Base-by-base conservation (phyloP, 805 yeast species). In the Torulaspora maleeae region DNA sequence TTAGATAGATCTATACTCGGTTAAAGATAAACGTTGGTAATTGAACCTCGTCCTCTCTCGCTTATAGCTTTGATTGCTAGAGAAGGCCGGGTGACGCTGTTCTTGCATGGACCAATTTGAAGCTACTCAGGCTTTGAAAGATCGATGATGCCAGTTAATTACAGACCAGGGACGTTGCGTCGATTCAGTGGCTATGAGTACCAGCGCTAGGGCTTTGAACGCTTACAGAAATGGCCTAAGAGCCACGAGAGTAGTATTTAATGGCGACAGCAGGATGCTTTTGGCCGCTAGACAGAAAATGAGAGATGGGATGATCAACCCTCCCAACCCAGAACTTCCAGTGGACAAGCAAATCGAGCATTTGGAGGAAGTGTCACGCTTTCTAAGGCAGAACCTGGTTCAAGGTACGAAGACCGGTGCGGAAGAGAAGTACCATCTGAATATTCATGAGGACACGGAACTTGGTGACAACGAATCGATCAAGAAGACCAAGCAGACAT, bases 391-490 rank as follows among this genome's bases (percentile, higher is more conserved):
- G 47, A 91, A 91, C 63, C 73, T 91, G n/a, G 97, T 91, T 3
- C 99, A 91, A 67, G 98, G 95, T 6, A 71, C 67, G 49, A 74
- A 68, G 54, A 64, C 58, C 2, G 69, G 47, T 10, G 52, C 55
- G 32, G 53, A 59, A 12, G 55, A 49, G 37, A 52, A 50, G 8
- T 64, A 60, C 27, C 61, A 58, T 41, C 72, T 91, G 56, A 83
- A 83, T 53, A 81, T 91, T 54, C 96, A 88, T 60, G 67, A 78
- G 39, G 79, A 83, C 38, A 86, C 95, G 0, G 98, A 91, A 66
- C 70, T 91, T 42, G 98, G 97, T 15, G 96, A 89, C 60, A 91
- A 91, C 63, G 95, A 89, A 28, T 74, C 80, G 37, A 75, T 86
- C 54, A 85, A 83, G 62, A 76, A 70, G 50, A 67, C 72, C 35